Percentiles rank a stretch among this genome's conserved stretches.
phyloP scores from a whole-genome alignment of 495 filamentous ascomycete genomes.

The Penicillium coffeae region DNA sequence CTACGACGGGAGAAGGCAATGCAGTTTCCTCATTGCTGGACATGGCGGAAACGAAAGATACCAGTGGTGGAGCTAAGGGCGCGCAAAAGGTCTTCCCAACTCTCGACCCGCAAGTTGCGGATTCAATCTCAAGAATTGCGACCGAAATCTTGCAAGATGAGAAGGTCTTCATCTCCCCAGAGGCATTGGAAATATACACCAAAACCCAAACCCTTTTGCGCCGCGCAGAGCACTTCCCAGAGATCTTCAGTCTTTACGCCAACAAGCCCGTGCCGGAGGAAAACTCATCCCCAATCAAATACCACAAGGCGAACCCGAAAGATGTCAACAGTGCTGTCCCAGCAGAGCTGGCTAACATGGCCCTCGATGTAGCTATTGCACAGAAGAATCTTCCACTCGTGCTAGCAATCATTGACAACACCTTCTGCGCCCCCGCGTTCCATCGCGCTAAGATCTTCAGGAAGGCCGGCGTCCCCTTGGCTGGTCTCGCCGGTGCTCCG shows the following conservation, averaged over 20 bases:
- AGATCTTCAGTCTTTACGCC: slow-evolving; percentile 77
- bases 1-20: slow-evolving; percentile 24
- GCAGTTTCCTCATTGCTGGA: slow-evolving; percentile 50
- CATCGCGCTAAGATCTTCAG: slow-evolving; percentile 59
- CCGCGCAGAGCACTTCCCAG: slow-evolving; percentile 68
- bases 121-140: slow-evolving; percentile 50
- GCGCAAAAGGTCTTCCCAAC: slow-evolving; percentile 10
- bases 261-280: slow-evolving; percentile 71
- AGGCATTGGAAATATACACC: slow-evolving; percentile 66
- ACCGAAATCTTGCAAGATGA: slow-evolving; percentile 68
- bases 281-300: slow-evolving; percentile 54
- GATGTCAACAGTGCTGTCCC: slow-evolving; percentile 69
- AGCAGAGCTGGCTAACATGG: slow-evolving; percentile 57
- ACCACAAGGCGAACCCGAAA: slow-evolving; percentile 60
- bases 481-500: slow-evolving; percentile 58
- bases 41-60: slow-evolving; percentile 43
- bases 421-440: slow-evolving; percentile 71
- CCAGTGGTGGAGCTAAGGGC: neutral
- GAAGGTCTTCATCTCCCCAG: slow-evolving; percentile 74
- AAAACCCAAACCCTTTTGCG: slow-evolving; percentile 66
- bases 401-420: slow-evolving; percentile 74
- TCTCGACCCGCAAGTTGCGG: slow-evolving; percentile 25
- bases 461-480: slow-evolving; percentile 46
- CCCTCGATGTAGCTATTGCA: slow-evolving; percentile 72
- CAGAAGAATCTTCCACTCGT: slow-evolving; percentile 70